Conservation (phyloP, 1,284 basidiomycete species). For the Ustilago shanxiensis region DNA sequence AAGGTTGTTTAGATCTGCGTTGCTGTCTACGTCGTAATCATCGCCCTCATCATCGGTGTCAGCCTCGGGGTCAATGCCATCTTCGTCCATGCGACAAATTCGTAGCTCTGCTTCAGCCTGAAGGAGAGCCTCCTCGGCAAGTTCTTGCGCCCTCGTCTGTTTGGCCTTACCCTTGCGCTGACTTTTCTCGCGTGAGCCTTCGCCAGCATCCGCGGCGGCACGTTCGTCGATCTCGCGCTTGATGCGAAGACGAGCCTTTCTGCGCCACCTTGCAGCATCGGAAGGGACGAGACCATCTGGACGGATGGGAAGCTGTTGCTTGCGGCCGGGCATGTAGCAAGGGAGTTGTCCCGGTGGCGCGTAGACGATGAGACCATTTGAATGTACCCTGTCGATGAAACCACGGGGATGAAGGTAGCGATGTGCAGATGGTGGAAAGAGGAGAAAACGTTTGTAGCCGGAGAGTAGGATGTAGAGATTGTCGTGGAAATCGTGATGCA, state of each 20-base stretch:
- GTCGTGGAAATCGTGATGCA: conserved; percentile 70
- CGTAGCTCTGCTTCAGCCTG: conserved; percentile 49
- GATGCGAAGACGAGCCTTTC: conserved; percentile 46
- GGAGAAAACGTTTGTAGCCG: conserved; percentile 67
- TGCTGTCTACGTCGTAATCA: conserved; percentile 39
- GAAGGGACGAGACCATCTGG: conserved; percentile 63
- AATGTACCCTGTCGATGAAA: conserved; percentile 50
- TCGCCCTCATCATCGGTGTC: conserved; percentile 44
- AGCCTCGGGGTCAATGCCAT: conserved; percentile 49
- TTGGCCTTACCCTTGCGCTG: conserved; percentile 62
- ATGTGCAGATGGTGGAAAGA: conserved; percentile 66
- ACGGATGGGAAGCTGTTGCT: conserved; percentile 44
- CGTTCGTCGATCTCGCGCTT: conserved; percentile 55
- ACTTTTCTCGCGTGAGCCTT: conserved; percentile 35
- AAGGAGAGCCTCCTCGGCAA: conserved; percentile 46
- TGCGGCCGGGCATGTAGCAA: conserved; percentile 36
- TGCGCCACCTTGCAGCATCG: conserved; percentile 65
- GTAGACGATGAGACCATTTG: conserved; percentile 67
- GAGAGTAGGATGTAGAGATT: conserved; percentile 68
- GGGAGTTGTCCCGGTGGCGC: conserved; percentile 44
- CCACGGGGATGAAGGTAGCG: conserved; percentile 59
- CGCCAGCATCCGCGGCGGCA: conserved; percentile 53
- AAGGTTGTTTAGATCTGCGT: conserved; percentile 20
- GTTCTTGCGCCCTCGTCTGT: conserved; percentile 53
- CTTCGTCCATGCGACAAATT: conserved; percentile 47